Evolutionary conservation across 768 basidiomycete species (phyloP), one percentile per base, ranked within the genome.

Genomic region (Tylopilus sp.): DNA sequence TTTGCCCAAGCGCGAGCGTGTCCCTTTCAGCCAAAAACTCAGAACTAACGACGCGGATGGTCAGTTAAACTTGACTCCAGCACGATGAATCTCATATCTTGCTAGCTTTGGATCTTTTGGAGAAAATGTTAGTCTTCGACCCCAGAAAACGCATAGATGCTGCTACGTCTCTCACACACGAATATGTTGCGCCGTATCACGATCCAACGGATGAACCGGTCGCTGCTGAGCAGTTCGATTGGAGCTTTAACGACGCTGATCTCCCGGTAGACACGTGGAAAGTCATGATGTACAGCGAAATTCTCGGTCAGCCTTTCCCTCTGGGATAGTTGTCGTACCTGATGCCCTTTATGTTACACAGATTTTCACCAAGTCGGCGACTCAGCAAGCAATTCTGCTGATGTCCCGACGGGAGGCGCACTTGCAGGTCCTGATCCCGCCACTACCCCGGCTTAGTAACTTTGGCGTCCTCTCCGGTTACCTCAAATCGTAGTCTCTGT

Each of bases 251-350:
- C 71, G 97, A 99, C 59, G 97, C 97, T 19, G 97, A 99, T 70
- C 78, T 99, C 41, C 97, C 97, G 0, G 90, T 98, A 12, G 97
- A 99, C 65, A 96, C 92, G 1, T 99, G 97, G 97, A 98, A 98
- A 74, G 96, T 97, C 67, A 99, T 99, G 97, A 99, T 99, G 96
- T 98, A 98, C 77, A 89, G 87, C 63, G 96, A 99, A 73, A 98
- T 98, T 58, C 78, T 98, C 13, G 93, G 94, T 93, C 64, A 57
- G 86, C 72, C 17, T 45, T 22, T 25, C 45, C 22, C 10, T n/a
- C 30, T 12, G 6, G 19, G 12, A 42, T 19, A 21, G 14, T 31
- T 16, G 43, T 33, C n/a, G 50, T 17, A 22, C 34, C 33, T 57
- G 21, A 55, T 22, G 8, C 12, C 28, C 16, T 19, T 41, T n/a